Evolutionary conservation across 345 rosid species (phyloP).

Genomic region (Boechera stricta): DNA sequence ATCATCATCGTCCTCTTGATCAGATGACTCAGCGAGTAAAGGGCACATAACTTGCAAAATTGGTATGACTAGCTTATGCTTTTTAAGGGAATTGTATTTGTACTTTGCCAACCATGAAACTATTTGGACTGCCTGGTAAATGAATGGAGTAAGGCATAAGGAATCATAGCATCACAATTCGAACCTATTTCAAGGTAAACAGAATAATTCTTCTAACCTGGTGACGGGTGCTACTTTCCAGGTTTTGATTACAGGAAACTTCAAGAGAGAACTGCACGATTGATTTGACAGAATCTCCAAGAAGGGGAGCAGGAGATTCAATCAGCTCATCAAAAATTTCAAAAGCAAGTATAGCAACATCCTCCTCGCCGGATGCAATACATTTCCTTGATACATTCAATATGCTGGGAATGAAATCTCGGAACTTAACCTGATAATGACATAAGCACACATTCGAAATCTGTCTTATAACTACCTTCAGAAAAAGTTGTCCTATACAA

Average conservation of each 20-base stretch:
- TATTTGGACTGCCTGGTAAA: constrained; percentile 91
- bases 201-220: constrained; percentile 62
- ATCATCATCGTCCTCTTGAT: constrained; percentile 88
- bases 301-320: constrained; percentile 98
- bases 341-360: constrained; percentile 95
- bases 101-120: constrained; percentile 98
- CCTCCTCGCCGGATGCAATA: constrained; percentile 93
- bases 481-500: background rate
- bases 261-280: constrained; percentile 97
- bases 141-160: constrained; percentile 36
- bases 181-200: background rate
- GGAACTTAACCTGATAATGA: constrained; percentile 79
- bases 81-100: constrained; percentile 84
- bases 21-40: constrained; percentile 83
- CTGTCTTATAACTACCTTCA: background rate
- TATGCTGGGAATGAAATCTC: constrained; percentile 97
- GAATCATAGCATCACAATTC: background rate
- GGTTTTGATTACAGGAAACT: constrained; percentile 85
- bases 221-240: constrained; percentile 88
- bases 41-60: constrained; percentile 98
- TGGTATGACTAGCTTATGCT: constrained; percentile 78
- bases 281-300: constrained; percentile 95
- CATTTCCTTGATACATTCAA: constrained; percentile 91
- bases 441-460: constrained; percentile 7
- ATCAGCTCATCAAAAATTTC: constrained; percentile 99